These are phyloP conservation scores for Tylopilus balloui DNA, from an alignment of 768 basidiomycete genomes.

Conservation along the genomic window DNA sequence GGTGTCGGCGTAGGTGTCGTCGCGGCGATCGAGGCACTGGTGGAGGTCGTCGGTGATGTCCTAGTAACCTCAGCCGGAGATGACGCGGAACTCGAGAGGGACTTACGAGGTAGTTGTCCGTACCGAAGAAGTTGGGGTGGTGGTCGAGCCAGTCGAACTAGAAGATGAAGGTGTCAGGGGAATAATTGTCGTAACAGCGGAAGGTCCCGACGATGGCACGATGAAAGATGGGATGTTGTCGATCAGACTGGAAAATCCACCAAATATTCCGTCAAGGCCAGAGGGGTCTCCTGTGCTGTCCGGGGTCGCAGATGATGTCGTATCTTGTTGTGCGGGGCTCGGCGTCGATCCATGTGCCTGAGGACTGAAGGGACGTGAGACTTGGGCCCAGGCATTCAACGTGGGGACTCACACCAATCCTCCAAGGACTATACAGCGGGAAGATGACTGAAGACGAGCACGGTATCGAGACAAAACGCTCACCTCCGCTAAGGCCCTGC, in stretches of 20 bases:
- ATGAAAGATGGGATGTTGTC: slow-evolving; percentile 7
- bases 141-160: slow-evolving; percentile 27
- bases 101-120: slow-evolving; percentile 19
- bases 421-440: slow-evolving; percentile 10
- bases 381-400: neutral
- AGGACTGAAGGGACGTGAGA: slow-evolving; percentile 11
- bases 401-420: slow-evolving; percentile 22
- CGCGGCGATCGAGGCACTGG: slow-evolving; percentile 10
- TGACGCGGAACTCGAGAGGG: neutral
- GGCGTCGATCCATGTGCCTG: neutral
- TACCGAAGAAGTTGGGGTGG: slow-evolving; percentile 6
- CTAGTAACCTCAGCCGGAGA: slow-evolving; percentile 3
- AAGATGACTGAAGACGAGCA: neutral
- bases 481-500: slow-evolving; percentile 29
- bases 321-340: neutral
- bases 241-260: slow-evolving; percentile 15
- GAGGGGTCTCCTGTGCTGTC: neutral
- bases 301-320: neutral
- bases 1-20: slow-evolving; percentile 10
- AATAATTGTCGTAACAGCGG: slow-evolving; percentile 13
- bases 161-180: slow-evolving; percentile 20
- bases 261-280: slow-evolving; percentile 4
- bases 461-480: slow-evolving; percentile 5
- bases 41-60: slow-evolving; percentile 10
- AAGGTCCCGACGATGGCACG: slow-evolving; percentile 18